Conservation (phyloP, 306 rosid species). For the Sicyos edulis region DNA sequence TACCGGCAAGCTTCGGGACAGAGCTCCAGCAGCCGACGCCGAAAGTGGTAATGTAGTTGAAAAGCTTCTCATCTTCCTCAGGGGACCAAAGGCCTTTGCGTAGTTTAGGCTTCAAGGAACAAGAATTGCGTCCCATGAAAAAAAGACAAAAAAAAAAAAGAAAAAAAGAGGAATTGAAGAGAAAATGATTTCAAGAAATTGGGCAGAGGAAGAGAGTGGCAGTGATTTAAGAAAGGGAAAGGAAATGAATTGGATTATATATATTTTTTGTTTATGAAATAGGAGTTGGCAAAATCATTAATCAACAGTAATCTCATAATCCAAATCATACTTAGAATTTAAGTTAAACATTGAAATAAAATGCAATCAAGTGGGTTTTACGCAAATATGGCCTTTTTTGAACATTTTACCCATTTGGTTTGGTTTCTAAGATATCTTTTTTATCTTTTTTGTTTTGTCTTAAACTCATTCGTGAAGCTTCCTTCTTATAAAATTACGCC, state of each 20-base stretch:
- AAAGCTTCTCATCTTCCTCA: slow-evolving; percentile 89
- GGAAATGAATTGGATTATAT: not conserved
- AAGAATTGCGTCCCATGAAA: slow-evolving; percentile 85
- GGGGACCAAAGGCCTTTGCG: slow-evolving; percentile 95
- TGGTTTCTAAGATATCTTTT: not conserved
- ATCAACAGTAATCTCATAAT: slow-evolving; percentile 34
- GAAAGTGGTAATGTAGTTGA: slow-evolving; percentile 69
- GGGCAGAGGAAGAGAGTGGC: not conserved
- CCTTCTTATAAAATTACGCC: no score
- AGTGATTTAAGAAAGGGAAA: not conserved
- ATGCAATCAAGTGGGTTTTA: slow-evolving; percentile 91
- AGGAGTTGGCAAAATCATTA: no score
- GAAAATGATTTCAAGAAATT: not conserved
- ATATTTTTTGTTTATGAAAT: no score
- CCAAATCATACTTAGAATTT: slow-evolving; percentile 73
- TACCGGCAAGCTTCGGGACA: slow-evolving; percentile 88
- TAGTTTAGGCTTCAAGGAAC: slow-evolving; percentile 66
- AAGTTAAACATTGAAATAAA: slow-evolving; percentile 47
- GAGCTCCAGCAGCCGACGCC: slow-evolving; percentile 99
- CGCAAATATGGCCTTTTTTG: slow-evolving; percentile 61
- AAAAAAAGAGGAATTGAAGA: not conserved
- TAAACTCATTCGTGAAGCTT: no score
- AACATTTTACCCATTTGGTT: not conserved
- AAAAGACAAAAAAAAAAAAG: no score
- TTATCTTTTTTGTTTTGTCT: no score